These are phyloP conservation scores for Lachnellula cervina DNA, from an alignment of 2,329 filamentous ascomycete genomes.

Conservation along the genomic window DNA sequence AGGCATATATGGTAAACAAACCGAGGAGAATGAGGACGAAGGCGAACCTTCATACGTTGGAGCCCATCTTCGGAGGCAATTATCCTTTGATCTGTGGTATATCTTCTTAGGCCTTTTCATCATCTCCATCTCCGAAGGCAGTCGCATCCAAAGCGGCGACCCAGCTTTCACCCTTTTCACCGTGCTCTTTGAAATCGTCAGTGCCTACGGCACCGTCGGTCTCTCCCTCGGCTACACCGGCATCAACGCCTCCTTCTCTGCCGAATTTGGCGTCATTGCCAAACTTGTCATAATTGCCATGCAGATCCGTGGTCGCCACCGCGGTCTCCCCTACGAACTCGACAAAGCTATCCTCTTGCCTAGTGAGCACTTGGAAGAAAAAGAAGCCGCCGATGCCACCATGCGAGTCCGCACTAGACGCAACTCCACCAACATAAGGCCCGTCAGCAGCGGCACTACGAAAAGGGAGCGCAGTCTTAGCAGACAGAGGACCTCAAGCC, in stretches of 20 bases:
- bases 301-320: constrained; percentile 65
- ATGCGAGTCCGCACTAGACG: constrained; percentile 10
- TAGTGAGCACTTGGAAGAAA: constrained; percentile 57
- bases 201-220: constrained; percentile 91
- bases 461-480: constrained; percentile 13
- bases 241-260: constrained; percentile 75
- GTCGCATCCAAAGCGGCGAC: constrained; percentile 54
- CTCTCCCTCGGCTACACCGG: constrained; percentile 76
- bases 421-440: constrained; percentile 10
- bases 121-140: constrained; percentile 82
- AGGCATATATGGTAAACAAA: constrained; percentile 60
- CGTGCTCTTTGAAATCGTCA: constrained; percentile 79
- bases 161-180: constrained; percentile 63
- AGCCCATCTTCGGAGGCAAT: constrained; percentile 83
- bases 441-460: constrained; percentile 10
- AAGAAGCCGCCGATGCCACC: constrained; percentile 46
- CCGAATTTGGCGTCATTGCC: constrained; percentile 63
- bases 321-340: constrained; percentile 62
- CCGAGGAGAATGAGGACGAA: constrained; percentile 45
- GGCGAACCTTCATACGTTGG: constrained; percentile 75
- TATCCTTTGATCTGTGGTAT: constrained; percentile 97
- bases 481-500: constrained; percentile 2
- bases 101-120: constrained; percentile 92
- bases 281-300: constrained; percentile 66
- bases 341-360: constrained; percentile 67